A percentile compares a stretch with the other conserved stretches of the same genome.
Conservation (phyloP, 495 filamentous ascomycete genomes). For the Daldinia childiae region DNA sequence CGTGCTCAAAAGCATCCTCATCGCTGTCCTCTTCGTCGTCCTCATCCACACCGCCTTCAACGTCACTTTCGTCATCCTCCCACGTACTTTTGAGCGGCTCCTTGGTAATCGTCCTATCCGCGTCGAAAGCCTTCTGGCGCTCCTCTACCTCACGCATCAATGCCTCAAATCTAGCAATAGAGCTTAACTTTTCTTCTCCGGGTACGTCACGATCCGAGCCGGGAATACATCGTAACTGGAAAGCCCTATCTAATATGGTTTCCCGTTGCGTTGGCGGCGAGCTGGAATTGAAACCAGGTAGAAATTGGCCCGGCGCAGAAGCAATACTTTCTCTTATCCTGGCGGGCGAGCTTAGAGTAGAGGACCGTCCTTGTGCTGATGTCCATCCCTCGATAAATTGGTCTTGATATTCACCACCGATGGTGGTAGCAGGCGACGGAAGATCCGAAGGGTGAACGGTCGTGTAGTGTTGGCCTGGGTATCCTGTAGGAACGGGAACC, state of each 20-base stretch:
- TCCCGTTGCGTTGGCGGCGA: slow-evolving; percentile 60
- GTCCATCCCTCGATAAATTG: slow-evolving; percentile 68
- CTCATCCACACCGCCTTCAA: slow-evolving; percentile 45
- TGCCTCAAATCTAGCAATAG: slow-evolving; percentile 66
- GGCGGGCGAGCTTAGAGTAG: slow-evolving; percentile 59
- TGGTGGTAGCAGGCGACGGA: slow-evolving; percentile 60
- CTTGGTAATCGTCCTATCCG: slow-evolving; percentile 37
- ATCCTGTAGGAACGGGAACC: slow-evolving; percentile 50
- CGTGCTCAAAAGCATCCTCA: slow-evolving; percentile 49
- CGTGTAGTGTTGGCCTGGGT: slow-evolving; percentile 53
- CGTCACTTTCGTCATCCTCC: slow-evolving; percentile 53
- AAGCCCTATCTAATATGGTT: slow-evolving; percentile 68
- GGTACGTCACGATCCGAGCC: slow-evolving; percentile 56
- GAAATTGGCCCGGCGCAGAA: slow-evolving; percentile 48
- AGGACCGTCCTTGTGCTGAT: slow-evolving; percentile 63
- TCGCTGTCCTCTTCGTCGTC: slow-evolving; percentile 56
- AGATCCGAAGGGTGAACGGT: slow-evolving; percentile 57
- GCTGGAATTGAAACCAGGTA: slow-evolving; percentile 48
- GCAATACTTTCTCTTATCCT: slow-evolving; percentile 55
- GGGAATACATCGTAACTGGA: slow-evolving; percentile 65
- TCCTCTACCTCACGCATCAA: slow-evolving; percentile 65
- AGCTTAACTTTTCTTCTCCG: slow-evolving; percentile 65
- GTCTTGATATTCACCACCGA: slow-evolving; percentile 62
- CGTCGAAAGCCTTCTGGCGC: slow-evolving; percentile 50
- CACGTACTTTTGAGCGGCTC: slow-evolving; percentile 55